Base-by-base conservation (phyloP, 2,329 filamentous ascomycete genomes). In the Aspergillus nomiae region DNA sequence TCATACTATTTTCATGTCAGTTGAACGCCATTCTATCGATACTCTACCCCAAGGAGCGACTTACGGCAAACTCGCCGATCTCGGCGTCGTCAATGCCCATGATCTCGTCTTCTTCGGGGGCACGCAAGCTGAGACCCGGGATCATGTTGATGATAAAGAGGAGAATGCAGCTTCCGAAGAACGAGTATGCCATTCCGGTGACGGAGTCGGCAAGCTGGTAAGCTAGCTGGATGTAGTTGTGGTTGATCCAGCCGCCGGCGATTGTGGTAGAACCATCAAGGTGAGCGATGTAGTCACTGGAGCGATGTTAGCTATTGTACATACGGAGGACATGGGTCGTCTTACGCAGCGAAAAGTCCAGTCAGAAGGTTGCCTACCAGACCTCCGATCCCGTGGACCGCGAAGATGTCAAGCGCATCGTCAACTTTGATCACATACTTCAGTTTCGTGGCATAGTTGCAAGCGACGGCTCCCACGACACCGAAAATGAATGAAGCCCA, bases 361-460 rank as follows among this genome's bases (percentile, higher is more conserved):
- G 92, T 95, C 68, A 89, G 83, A 61, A 94, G 83, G 75, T 94
- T 94, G 62, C 92, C 92, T 56, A 93, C 88, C 16, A 94, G 77
- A 53, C 92, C 92, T 56, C 92, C 92, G 58, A 95, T 83, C 56
- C 84, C 90, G 75, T 95, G 92, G 12, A 93, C 91, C 24, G 92
- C 92, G 72, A 94, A 95, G 76, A 95, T 96, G 78, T 96, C 92
- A 59, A 96, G 85, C 4, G 92, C 91, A 71, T 96, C 92, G 72
- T 96, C 92, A 69, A 94, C 89, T 61, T 86, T 83, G 57, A 96
- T 82, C 64, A 92, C 81, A 77, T 94, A 96, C 81, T 96, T 96
- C 72, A 96, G 85, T 82, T 96, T 95, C 21, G 92, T 96, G 36
- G 90, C 92, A 74, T 95, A 96, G 79, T 96, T 96, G 83, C 92